Evolutionary conservation across 2,329 filamentous ascomycete species (phyloP).

Genomic region (Paramyrothecium sp.): DNA sequence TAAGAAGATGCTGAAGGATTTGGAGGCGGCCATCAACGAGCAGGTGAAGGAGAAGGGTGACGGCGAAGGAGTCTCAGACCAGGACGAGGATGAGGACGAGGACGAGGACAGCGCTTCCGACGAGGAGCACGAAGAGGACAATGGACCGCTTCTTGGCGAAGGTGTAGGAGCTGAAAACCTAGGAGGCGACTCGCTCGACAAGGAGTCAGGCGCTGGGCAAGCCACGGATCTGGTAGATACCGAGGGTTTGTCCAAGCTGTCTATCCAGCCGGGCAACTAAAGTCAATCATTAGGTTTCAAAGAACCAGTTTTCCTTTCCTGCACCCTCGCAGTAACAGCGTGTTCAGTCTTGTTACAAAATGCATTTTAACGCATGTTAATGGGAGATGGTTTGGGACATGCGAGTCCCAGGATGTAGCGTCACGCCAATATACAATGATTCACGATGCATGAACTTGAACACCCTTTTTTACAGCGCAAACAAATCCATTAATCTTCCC

Average conservation of each 20-base stretch:
- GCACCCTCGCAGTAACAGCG: too few relatives aligned
- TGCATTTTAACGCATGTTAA: too few relatives aligned
- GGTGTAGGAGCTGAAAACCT: conserved; percentile 9
- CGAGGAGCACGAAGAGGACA: conserved; percentile 21
- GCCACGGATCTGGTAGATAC: neutral
- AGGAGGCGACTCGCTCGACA: conserved; percentile 16
- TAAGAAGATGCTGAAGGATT: conserved; percentile 92
- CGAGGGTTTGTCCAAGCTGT: neutral
- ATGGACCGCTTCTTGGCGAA: conserved; percentile 14
- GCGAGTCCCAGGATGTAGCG: too few relatives aligned
- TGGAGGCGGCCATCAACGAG: conserved; percentile 86
- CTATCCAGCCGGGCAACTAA: too few relatives aligned
- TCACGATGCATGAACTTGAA: too few relatives aligned
- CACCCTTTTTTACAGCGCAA: too few relatives aligned
- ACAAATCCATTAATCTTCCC: conserved; percentile 13
- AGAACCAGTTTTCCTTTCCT: too few relatives aligned
- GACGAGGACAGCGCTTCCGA: conserved; percentile 25
- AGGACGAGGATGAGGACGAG: conserved; percentile 24
- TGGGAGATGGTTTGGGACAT: too few relatives aligned
- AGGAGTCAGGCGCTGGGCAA: conserved; percentile 5
- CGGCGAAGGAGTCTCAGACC: conserved; percentile 23
- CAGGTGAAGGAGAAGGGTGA: conserved; percentile 54
- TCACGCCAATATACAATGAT: too few relatives aligned
- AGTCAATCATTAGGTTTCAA: too few relatives aligned
- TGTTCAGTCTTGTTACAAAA: too few relatives aligned